A percentile compares a stretch with the other conserved stretches of the same genome.
These are phyloP conservation scores for Botryobasidium botryosum DNA, from an alignment of 768 basidiomycete genomes.

Conservation along the genomic window DNA sequence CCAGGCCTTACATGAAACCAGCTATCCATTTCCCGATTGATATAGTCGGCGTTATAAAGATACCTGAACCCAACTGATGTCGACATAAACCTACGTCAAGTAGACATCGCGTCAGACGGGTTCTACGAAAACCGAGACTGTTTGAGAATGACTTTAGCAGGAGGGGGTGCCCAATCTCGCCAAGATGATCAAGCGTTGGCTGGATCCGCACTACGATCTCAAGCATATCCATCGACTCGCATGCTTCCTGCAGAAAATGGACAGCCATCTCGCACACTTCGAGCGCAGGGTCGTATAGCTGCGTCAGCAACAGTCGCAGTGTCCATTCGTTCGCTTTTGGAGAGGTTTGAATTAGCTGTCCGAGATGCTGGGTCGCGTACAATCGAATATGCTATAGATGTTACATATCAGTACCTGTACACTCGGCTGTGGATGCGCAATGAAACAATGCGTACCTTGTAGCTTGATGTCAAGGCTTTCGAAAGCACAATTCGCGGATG, in stretches of 20 bases:
- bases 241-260: constrained; percentile 75
- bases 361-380: constrained; percentile 78
- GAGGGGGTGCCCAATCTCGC: constrained; percentile 77
- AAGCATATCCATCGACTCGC: constrained; percentile 65
- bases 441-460: constrained; percentile 37
- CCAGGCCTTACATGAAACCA: constrained; percentile 71
- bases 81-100: constrained; percentile 63
- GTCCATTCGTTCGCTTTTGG: constrained; percentile 68
- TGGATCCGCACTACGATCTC: constrained; percentile 88
- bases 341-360: constrained; percentile 51
- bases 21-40: constrained; percentile 85
- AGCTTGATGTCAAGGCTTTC: constrained; percentile 87
- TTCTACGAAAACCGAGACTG: not conserved
- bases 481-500: constrained; percentile 87
- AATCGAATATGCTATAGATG: constrained; percentile 56
- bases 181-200: constrained; percentile 88
- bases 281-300: constrained; percentile 81
- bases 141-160: constrained; percentile 52
- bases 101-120: not conserved
- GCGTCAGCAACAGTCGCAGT: constrained; percentile 77
- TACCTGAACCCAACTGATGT: constrained; percentile 86
- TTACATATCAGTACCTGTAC: not conserved
- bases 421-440: not conserved
- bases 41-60: constrained; percentile 80
- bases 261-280: constrained; percentile 88